These are phyloP conservation scores for Primulina tabacum DNA, from an alignment of 257 asterid genomes.

Conservation along the genomic window DNA sequence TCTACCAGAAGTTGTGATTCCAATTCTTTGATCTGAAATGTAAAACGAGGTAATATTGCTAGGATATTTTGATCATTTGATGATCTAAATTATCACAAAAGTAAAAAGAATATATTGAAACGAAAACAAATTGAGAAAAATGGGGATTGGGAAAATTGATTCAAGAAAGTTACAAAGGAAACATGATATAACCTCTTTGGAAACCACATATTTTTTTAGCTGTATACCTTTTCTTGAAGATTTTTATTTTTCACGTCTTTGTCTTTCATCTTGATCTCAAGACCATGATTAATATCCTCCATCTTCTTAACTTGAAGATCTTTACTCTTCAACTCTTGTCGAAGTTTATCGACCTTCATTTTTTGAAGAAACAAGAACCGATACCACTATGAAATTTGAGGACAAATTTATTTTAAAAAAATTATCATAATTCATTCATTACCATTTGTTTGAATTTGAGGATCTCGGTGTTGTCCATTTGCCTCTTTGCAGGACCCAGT, in stretches of 20 bases:
- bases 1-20: conserved; percentile 87
- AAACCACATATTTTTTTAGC: neutral
- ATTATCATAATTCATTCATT: conserved; percentile 4
- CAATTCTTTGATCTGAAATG: conserved; percentile 79
- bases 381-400: neutral
- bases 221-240: conserved; percentile 87
- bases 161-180: too few species aligned
- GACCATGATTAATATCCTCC: conserved; percentile 83
- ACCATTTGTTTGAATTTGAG: conserved; percentile 86
- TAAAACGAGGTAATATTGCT: neutral
- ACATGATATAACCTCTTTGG: too few species aligned
- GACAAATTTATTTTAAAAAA: neutral
- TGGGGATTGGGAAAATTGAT: neutral
- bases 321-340: conserved; percentile 74
- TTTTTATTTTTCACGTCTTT: conserved; percentile 65
- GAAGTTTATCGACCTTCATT: conserved; percentile 68
- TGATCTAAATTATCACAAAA: neutral
- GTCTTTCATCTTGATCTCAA: conserved; percentile 76
- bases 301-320: conserved; percentile 72
- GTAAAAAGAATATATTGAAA: neutral
- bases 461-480: conserved; percentile 73
- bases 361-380: neutral
- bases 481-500: conserved; percentile 94
- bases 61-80: neutral
- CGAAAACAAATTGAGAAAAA: neutral